Percentiles rank a stretch among this genome's conserved stretches.
phyloP scores from a whole-genome alignment of 2,329 filamentous ascomycete genomes.

The Aspergillus amoenus region DNA sequence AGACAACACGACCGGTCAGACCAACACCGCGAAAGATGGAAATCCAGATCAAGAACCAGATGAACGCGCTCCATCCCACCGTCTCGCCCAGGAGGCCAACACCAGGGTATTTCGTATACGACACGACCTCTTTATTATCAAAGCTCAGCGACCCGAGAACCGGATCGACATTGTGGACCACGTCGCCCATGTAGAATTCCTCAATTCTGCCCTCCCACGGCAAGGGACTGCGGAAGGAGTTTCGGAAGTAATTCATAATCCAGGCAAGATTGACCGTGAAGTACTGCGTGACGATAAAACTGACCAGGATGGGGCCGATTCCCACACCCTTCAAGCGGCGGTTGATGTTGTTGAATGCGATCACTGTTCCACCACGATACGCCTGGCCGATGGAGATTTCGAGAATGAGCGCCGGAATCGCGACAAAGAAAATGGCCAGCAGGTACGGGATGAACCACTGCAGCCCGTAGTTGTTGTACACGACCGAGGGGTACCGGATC shows the following conservation, averaged over 20 bases:
- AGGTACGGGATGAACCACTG: conserved; percentile 63
- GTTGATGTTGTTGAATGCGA: conserved; percentile 56
- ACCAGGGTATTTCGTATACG: conserved; percentile 51
- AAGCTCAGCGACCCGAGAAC: conserved; percentile 40
- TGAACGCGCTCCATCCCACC: conserved; percentile 58
- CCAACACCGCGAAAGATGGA: conserved; percentile 61
- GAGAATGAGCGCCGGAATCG: conserved; percentile 56
- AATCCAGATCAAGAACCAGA: conserved; percentile 61
- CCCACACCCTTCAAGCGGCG: conserved; percentile 55
- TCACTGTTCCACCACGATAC: conserved; percentile 56
- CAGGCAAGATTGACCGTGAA: conserved; percentile 58
- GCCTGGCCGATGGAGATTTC: conserved; percentile 56
- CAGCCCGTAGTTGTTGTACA: conserved; percentile 61
- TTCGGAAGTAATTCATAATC: conserved; percentile 60
- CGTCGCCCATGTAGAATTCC: conserved; percentile 54
- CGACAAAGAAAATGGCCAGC: conserved; percentile 55
- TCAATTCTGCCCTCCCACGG: conserved; percentile 54
- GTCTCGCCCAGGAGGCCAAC: conserved; percentile 54
- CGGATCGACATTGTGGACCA: conserved; percentile 50
- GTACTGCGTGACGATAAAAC: conserved; percentile 57
- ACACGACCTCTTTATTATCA: conserved; percentile 40
- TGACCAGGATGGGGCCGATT: conserved; percentile 53
- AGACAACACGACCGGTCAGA: conserved; percentile 58
- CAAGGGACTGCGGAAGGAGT: conserved; percentile 55
- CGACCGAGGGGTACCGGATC: conserved; percentile 57